phyloP scores from a whole-genome alignment of 257 asterid species.

The Solanum paucissectum region DNA sequence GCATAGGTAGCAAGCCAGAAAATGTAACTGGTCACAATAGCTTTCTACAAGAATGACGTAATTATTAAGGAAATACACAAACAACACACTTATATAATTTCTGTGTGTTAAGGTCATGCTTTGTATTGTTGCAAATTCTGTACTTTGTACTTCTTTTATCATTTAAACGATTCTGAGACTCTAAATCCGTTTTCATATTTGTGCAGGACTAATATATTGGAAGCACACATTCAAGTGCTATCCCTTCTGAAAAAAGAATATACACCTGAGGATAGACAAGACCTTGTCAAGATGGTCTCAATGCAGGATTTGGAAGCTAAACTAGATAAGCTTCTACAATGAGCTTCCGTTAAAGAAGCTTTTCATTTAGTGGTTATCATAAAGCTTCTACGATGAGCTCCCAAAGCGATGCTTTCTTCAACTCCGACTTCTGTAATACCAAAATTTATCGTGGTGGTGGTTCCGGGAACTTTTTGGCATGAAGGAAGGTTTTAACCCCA shows the following conservation, averaged over 20 bases:
- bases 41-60: not conserved
- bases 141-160: not conserved
- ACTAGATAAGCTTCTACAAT: slow-evolving; percentile 60
- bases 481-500: not conserved
- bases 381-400: not conserved
- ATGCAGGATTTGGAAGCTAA: slow-evolving; percentile 61
- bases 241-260: slow-evolving; percentile 73
- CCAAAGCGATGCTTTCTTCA: not conserved
- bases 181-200: not conserved
- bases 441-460: not conserved
- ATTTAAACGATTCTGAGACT: not conserved
- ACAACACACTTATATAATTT: not conserved
- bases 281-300: slow-evolving; percentile 42
- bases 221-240: slow-evolving; percentile 78
- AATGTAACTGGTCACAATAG: not conserved
- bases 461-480: not conserved
- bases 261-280: slow-evolving; percentile 53
- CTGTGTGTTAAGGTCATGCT: not conserved
- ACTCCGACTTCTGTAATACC: not conserved
- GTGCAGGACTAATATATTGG: slow-evolving; percentile 84
- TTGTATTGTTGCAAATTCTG: not conserved
- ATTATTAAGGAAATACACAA: not conserved
- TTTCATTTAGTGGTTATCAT: not conserved
- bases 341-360: not conserved
- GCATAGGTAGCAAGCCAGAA: not conserved